These are phyloP conservation scores for Eragrostis tef DNA, from an alignment of 202 grass and related monocot species.

Conservation along the genomic window DNA sequence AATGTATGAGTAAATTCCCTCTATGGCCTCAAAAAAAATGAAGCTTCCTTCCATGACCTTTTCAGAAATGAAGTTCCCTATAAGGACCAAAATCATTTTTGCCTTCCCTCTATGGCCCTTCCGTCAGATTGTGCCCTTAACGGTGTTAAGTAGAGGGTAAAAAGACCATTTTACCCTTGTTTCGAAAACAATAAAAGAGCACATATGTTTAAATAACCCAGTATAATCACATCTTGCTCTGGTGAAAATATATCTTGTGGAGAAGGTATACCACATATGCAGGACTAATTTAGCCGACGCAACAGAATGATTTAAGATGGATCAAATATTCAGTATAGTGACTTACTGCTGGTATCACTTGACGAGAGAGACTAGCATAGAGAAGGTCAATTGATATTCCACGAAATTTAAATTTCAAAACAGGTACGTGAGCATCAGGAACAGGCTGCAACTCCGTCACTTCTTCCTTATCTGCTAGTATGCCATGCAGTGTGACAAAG, in stretches of 20 bases:
- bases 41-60: too few species aligned
- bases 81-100: too few species aligned
- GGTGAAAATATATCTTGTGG: constrained; percentile 25
- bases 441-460: constrained; percentile 85
- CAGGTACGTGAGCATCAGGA: constrained; percentile 87
- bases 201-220: neutral
- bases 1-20: too few species aligned
- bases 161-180: too few species aligned
- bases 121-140: too few species aligned
- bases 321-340: constrained; percentile 30
- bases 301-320: constrained; percentile 3
- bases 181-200: constrained; percentile 10
- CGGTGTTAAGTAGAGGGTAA: too few species aligned
- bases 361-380: constrained; percentile 89
- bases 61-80: too few species aligned
- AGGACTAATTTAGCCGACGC: constrained; percentile 9
- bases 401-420: constrained; percentile 92
- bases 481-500: constrained; percentile 71
- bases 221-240: constrained; percentile 9
- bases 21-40: too few species aligned
- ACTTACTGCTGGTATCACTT: constrained; percentile 81
- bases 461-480: constrained; percentile 73
- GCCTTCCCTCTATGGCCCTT: too few species aligned
- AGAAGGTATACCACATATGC: constrained; percentile 9
- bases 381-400: constrained; percentile 92